These are phyloP conservation scores for Kalmusia sp. DNA, from an alignment of 2,329 filamentous ascomycete species.

Conservation along the genomic window DNA sequence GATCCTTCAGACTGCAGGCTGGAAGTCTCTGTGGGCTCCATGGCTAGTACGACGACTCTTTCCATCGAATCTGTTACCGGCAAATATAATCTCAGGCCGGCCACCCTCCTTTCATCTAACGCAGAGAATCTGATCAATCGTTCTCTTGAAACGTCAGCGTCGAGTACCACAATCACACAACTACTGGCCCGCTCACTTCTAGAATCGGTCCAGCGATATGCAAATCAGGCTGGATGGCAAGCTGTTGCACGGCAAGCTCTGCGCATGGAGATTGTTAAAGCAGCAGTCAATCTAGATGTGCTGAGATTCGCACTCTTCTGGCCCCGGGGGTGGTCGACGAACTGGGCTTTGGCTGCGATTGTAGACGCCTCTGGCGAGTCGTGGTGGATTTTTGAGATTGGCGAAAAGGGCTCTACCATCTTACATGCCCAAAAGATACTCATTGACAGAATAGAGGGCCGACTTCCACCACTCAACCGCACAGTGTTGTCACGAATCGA, in stretches of 20 bases:
- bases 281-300: slow-evolving; percentile 66
- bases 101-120: slow-evolving; percentile 47
- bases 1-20: slow-evolving; percentile 74
- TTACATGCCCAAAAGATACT: slow-evolving; percentile 36
- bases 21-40: slow-evolving; percentile 72
- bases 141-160: slow-evolving; percentile 64
- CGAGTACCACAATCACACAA: slow-evolving; percentile 63
- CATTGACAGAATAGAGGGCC: slow-evolving; percentile 29
- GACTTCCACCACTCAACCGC: slow-evolving; percentile 30
- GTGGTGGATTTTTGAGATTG: slow-evolving; percentile 47
- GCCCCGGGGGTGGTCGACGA: slow-evolving; percentile 72
- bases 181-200: slow-evolving; percentile 68
- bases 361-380: slow-evolving; percentile 43
- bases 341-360: slow-evolving; percentile 74
- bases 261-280: slow-evolving; percentile 62
- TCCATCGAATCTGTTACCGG: slow-evolving; percentile 81
- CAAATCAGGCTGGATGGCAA: slow-evolving; percentile 71
- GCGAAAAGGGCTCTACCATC: slow-evolving; percentile 28
- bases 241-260: slow-evolving; percentile 44
- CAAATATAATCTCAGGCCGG: slow-evolving; percentile 72
- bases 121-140: slow-evolving; percentile 72
- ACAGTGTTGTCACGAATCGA: slow-evolving; percentile 43
- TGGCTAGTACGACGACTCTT: slow-evolving; percentile 63
- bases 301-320: slow-evolving; percentile 73
- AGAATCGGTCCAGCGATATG: slow-evolving; percentile 67